Conservation (phyloP, 495 filamentous ascomycete genomes). For the Penicillium flavigenum region DNA sequence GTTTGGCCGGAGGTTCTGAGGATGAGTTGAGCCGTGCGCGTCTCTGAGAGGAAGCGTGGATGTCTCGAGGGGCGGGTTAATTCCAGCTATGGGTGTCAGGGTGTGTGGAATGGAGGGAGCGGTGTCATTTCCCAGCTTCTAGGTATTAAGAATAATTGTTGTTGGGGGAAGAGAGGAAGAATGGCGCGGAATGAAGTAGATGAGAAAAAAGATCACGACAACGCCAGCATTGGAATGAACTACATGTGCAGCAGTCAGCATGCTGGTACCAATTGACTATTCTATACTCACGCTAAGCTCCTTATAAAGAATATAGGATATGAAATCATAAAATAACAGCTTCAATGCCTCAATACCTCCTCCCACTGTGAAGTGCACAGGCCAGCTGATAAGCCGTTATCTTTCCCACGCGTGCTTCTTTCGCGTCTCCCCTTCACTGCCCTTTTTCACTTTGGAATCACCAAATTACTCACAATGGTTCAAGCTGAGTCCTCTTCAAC, state of each 20-base stretch:
- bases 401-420: slow-evolving; percentile 26
- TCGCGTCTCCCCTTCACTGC: slow-evolving; percentile 31
- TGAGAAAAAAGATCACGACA: background rate
- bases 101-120: background rate
- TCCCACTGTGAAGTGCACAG: slow-evolving; percentile 7
- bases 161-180: background rate
- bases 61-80: background rate
- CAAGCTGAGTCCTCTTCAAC: slow-evolving; percentile 73
- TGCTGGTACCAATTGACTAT: background rate
- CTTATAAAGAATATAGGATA: background rate
- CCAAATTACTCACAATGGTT: slow-evolving; percentile 32
- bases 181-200: slow-evolving; percentile 9
- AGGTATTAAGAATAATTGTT: slow-evolving; percentile 13
- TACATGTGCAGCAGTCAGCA: background rate
- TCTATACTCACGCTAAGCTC: background rate
- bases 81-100: background rate
- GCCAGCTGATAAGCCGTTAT: slow-evolving; percentile 21
- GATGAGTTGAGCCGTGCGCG: background rate
- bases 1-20: background rate
- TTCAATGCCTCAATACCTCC: background rate
- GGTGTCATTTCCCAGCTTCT: background rate
- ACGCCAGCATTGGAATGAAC: background rate
- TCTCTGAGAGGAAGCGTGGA: background rate
- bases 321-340: background rate
- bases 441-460: slow-evolving; percentile 2